These are phyloP conservation scores for Babesia caballi DNA, from an alignment of 169 alveolate species.

Conservation along the genomic window DNA sequence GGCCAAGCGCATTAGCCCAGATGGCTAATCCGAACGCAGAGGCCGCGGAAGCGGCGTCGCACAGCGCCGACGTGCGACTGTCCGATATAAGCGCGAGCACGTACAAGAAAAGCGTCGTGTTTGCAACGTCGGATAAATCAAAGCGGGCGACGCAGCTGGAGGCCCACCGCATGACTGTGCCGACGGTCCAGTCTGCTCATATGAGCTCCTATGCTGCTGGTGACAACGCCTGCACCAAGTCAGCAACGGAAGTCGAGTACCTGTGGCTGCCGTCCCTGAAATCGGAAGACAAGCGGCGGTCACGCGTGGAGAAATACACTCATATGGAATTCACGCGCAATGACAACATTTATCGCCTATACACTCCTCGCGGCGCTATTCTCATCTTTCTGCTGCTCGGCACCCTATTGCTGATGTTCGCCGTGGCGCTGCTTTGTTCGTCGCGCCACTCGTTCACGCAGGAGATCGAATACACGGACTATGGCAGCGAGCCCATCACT, in stretches of 20 bases:
- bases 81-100: background rate
- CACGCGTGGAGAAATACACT: constrained; percentile 23
- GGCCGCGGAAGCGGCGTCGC: background rate
- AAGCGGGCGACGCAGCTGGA: background rate
- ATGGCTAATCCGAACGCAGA: too few relatives aligned
- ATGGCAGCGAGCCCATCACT: constrained; percentile 26
- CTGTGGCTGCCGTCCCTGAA: constrained; percentile 62
- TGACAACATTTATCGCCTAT: constrained; percentile 27
- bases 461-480: constrained; percentile 45
- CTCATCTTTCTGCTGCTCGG: constrained; percentile 30
- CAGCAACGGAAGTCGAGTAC: background rate
- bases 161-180: background rate
- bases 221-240: background rate
- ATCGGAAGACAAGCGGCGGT: constrained; percentile 6
- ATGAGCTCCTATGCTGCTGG: background rate
- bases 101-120: constrained; percentile 5
- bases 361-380: constrained; percentile 45
- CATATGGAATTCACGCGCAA: constrained; percentile 60
- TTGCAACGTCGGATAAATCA: background rate
- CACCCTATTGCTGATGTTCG: constrained; percentile 11
- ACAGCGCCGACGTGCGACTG: background rate
- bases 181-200: background rate
- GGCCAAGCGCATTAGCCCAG: too few relatives aligned
- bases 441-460: constrained; percentile 14
- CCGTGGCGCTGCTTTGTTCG: constrained; percentile 9